Evolutionary conservation across 805 yeast genomes (phyloP).

Genomic region (Yamadazyma kitorensis): DNA sequence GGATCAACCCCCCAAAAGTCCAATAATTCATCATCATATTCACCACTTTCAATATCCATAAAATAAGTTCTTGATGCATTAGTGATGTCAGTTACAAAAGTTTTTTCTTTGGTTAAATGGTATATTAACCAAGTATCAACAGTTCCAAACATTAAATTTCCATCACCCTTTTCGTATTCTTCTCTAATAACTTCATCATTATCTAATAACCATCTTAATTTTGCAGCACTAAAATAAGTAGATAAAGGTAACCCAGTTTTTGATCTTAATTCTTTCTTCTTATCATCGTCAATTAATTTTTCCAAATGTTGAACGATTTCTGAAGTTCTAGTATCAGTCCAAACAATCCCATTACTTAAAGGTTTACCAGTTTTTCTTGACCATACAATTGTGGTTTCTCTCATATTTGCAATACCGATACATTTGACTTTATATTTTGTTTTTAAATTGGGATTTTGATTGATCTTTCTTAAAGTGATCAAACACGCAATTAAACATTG

Average conservation of each 20-base stretch:
- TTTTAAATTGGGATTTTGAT: conserved; percentile 47
- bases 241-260: conserved; percentile 85
- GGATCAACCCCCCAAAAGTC: conserved; percentile 79
- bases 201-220: conserved; percentile 84
- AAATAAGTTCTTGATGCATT: conserved; percentile 91
- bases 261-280: conserved; percentile 55
- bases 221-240: conserved; percentile 88
- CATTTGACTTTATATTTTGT: conserved; percentile 63
- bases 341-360: conserved; percentile 83
- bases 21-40: conserved; percentile 74
- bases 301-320: conserved; percentile 64
- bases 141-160: conserved; percentile 83
- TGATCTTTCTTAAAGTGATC: conserved; percentile 53
- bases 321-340: conserved; percentile 92
- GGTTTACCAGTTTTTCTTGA: conserved; percentile 79
- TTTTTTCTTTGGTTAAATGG: conserved; percentile 67
- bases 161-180: conserved; percentile 70
- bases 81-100: conserved; percentile 81
- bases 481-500: conserved; percentile 73
- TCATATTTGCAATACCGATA: conserved; percentile 91
- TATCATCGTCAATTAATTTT: conserved; percentile 50
- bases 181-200: conserved; percentile 65
- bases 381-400: conserved; percentile 93
- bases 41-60: conserved; percentile 72
- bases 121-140: conserved; percentile 93